Percentiles rank a stretch among this genome's conserved stretches.
Conservation (phyloP, 495 filamentous ascomycete genomes). For the Aspergillus sclerotioniger region DNA sequence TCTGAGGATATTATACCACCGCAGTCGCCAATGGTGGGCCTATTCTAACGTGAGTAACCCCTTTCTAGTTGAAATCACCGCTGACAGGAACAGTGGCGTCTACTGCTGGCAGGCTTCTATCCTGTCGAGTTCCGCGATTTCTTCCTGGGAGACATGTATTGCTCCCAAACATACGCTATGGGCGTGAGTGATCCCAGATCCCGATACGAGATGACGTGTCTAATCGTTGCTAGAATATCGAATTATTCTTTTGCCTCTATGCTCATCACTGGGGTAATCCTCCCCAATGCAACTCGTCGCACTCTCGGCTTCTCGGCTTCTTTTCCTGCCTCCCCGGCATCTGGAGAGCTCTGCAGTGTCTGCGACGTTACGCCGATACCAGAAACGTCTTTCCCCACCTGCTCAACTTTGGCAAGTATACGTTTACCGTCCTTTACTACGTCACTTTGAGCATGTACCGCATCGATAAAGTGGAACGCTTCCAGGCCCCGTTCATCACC, state of each 20-base stretch:
- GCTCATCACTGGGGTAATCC: constrained; percentile 69
- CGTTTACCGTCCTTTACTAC: constrained; percentile 77
- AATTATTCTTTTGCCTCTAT: constrained; percentile 94
- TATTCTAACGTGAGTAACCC: constrained; percentile 71
- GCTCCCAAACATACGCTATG: constrained; percentile 86
- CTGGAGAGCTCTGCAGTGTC: constrained; percentile 86
- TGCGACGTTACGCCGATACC: constrained; percentile 86
- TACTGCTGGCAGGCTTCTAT: constrained; percentile 81
- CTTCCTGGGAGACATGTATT: constrained; percentile 96
- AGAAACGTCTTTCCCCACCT: constrained; percentile 87
- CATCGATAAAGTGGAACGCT: constrained; percentile 56
- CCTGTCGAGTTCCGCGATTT: constrained; percentile 97
- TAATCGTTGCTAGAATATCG: constrained; percentile 64
- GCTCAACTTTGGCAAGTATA: constrained; percentile 89
- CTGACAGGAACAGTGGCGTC: constrained; percentile 63
- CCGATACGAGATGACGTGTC: not conserved
- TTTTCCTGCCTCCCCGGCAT: constrained; percentile 80
- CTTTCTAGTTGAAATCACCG: not conserved
- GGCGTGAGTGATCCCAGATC: constrained; percentile 60
- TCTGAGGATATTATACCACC: constrained; percentile 68
- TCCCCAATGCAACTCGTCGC: constrained; percentile 74
- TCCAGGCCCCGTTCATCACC: constrained; percentile 69
- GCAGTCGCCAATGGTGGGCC: constrained; percentile 75
- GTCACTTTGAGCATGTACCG: constrained; percentile 77
- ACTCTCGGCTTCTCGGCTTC: constrained; percentile 83